Percentiles rank a stretch among this genome's conserved stretches.
These are phyloP conservation scores for Trametes coccinea DNA, from an alignment of 768 basidiomycete genomes.

Conservation along the genomic window DNA sequence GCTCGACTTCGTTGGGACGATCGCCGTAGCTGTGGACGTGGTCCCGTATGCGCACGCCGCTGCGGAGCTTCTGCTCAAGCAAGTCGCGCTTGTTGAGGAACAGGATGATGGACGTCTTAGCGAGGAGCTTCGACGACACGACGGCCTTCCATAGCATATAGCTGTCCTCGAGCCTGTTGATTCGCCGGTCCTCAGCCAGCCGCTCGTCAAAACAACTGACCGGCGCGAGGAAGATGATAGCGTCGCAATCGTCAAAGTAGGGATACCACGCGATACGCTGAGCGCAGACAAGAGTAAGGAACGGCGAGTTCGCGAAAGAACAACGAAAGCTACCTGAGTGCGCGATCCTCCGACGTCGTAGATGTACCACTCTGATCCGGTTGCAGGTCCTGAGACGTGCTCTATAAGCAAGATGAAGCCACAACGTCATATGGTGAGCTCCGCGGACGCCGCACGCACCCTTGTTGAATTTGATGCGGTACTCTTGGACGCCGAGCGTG, in stretches of 20 bases:
- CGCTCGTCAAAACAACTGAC: slow-evolving; percentile 84
- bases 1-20: slow-evolving; percentile 65
- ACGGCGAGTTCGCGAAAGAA: no score
- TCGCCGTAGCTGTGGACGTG: slow-evolving; percentile 75
- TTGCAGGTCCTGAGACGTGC: slow-evolving; percentile 38
- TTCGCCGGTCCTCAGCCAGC: slow-evolving; percentile 65
- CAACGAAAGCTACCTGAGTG: slow-evolving; percentile 50
- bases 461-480: slow-evolving; percentile 64
- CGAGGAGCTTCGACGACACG: slow-evolving; percentile 32
- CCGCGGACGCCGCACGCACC: slow-evolving; percentile 41
- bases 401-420: background rate
- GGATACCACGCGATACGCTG: slow-evolving; percentile 69
- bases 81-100: slow-evolving; percentile 62
- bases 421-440: background rate
- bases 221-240: slow-evolving; percentile 82
- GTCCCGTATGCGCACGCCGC: slow-evolving; percentile 65
- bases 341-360: slow-evolving; percentile 83
- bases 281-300: background rate
- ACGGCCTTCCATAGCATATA: slow-evolving; percentile 35
- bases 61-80: slow-evolving; percentile 67
- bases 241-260: slow-evolving; percentile 81
- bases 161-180: slow-evolving; percentile 61
- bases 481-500: slow-evolving; percentile 78
- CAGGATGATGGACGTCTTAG: slow-evolving; percentile 36
- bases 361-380: slow-evolving; percentile 71